phyloP scores from a whole-genome alignment of 331 rosid genomes.

The Quercus phellos region DNA sequence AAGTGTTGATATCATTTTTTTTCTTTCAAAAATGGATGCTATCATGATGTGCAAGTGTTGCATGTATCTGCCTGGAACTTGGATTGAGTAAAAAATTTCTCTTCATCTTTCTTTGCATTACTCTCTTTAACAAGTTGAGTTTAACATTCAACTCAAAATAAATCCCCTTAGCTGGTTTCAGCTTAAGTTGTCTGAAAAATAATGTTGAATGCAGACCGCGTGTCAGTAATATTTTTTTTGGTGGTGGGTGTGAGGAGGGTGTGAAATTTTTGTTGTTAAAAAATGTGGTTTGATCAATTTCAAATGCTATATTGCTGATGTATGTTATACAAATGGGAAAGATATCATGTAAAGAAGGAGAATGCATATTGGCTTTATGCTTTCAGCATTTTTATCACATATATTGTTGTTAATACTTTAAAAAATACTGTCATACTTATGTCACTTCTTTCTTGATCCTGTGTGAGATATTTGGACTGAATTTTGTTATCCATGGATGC shows the following conservation, averaged over 20 bases:
- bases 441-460: neutral
- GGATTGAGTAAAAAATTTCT: neutral
- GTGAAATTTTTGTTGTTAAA: neutral
- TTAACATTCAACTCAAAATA: neutral
- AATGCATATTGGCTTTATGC: neutral
- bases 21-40: neutral
- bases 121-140: neutral
- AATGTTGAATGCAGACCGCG: neutral
- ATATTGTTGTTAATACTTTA: neutral
- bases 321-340: neutral
- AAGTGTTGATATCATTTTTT: neutral
- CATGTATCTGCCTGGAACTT: neutral
- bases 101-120: neutral
- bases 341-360: neutral
- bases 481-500: slow-evolving; percentile 19
- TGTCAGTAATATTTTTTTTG: neutral
- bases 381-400: neutral
- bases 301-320: neutral
- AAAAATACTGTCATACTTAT: neutral
- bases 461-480: neutral
- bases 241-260: neutral
- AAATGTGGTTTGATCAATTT: neutral
- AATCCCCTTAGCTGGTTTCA: neutral
- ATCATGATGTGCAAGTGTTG: neutral
- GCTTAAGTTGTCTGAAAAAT: neutral